Evolutionary conservation across 176 grass and related monocot species (phyloP).

Genomic region (Poa annua): DNA sequence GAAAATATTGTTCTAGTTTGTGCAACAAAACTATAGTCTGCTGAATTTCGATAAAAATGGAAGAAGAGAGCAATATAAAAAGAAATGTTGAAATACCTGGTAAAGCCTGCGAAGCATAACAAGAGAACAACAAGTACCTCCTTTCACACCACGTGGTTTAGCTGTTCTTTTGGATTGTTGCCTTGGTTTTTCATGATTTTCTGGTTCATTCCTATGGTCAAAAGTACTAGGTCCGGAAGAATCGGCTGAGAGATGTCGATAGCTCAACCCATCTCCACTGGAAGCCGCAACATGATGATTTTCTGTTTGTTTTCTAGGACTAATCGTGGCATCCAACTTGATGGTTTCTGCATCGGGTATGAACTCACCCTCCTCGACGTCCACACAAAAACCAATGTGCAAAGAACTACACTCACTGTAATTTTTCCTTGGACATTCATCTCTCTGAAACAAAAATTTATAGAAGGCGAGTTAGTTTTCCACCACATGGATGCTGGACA

Average conservation of each 20-base stretch:
- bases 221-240: background rate
- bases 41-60: constrained; percentile 7
- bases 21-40: background rate
- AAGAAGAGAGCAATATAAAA: constrained; percentile 6
- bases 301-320: background rate
- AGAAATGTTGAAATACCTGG: constrained; percentile 42
- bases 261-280: background rate
- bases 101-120: constrained; percentile 47
- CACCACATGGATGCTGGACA: background rate
- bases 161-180: constrained; percentile 5
- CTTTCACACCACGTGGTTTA: constrained; percentile 4
- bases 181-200: constrained; percentile 30
- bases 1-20: constrained; percentile 16
- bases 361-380: constrained; percentile 54
- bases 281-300: constrained; percentile 18
- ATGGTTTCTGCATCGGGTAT: constrained; percentile 31
- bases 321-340: background rate
- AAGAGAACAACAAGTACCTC: constrained; percentile 33
- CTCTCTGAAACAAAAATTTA: constrained; percentile 37
- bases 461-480: constrained; percentile 25
- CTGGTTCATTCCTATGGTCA: background rate
- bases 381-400: background rate
- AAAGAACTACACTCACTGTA: background rate
- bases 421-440: background rate
- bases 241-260: background rate